Evolutionary conservation across 2,329 filamentous ascomycete species (phyloP).

Genomic region (Fulvia fulva): DNA sequence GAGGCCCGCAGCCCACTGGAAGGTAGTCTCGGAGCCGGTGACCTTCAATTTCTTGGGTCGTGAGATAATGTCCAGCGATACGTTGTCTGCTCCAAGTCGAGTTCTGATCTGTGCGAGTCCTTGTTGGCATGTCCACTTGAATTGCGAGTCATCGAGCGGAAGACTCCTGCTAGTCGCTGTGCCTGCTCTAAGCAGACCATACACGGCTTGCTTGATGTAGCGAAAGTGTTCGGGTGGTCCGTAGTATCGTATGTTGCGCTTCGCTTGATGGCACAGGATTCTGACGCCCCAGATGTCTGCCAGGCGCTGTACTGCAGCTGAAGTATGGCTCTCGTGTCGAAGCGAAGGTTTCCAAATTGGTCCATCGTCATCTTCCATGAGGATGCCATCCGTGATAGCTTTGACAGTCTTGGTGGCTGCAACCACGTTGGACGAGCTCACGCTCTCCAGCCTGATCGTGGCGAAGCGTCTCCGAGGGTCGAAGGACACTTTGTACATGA

Average conservation of each 20-base stretch:
- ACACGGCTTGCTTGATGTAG: not conserved
- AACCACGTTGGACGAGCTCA: not conserved
- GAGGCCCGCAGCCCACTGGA: not conserved
- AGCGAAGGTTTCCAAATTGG: not conserved
- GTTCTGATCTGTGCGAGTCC: not conserved
- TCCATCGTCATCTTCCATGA: conserved; percentile 1
- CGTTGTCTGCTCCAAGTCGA: not conserved
- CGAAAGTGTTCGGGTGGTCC: not conserved
- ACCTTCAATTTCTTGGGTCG: not conserved
- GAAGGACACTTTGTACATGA: not conserved
- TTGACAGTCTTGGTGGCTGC: conserved; percentile 3
- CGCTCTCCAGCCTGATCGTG: conserved; percentile 6
- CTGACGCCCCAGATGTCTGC: not conserved
- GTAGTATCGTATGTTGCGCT: not conserved
- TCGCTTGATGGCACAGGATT: not conserved
- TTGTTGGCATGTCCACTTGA: not conserved
- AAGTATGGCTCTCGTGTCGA: not conserved
- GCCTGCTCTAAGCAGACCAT: not conserved
- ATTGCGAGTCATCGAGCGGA: not conserved
- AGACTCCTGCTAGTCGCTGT: not conserved
- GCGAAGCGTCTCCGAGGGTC: conserved; percentile 2
- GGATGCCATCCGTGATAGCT: not conserved
- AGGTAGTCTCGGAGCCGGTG: not conserved
- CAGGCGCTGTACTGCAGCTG: not conserved
- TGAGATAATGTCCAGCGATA: not conserved